These are phyloP conservation scores for Plantago coronopus DNA, from an alignment of 305 asterid genomes.

Conservation along the genomic window DNA sequence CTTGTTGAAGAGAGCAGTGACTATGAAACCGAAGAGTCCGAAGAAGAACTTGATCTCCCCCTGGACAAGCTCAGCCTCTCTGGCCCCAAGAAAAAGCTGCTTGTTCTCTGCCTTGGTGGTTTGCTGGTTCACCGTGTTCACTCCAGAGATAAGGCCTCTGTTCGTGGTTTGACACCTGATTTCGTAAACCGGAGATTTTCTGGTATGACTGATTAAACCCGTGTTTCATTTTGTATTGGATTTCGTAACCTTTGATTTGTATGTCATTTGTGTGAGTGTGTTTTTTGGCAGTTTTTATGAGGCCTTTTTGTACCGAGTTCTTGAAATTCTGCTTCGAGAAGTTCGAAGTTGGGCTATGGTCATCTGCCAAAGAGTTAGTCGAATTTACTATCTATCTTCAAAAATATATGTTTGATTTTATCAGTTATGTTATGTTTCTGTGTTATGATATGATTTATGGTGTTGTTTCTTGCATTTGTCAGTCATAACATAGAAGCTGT, in stretches of 20 bases:
- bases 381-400: neutral
- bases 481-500: constrained; percentile 47
- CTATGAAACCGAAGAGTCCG: neutral
- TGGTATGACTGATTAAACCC: constrained; percentile 22
- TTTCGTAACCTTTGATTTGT: neutral
- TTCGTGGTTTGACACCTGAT: constrained; percentile 40
- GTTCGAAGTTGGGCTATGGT: constrained; percentile 63
- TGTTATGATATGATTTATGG: neutral
- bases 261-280: no score
- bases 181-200: constrained; percentile 31
- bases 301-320: constrained; percentile 60
- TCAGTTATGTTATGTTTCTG: neutral
- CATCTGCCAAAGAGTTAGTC: constrained; percentile 51
- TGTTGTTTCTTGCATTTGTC: constrained; percentile 1
- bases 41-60: constrained; percentile 29
- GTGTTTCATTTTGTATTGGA: neutral
- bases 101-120: constrained; percentile 53
- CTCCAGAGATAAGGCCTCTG: constrained; percentile 5
- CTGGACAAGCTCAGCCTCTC: constrained; percentile 39
- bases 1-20: constrained; percentile 4
- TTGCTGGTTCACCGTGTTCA: constrained; percentile 44
- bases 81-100: constrained; percentile 56
- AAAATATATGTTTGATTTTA: neutral
- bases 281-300: constrained; percentile 47
- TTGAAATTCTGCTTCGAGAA: constrained; percentile 58